phyloP scores from a whole-genome alignment of 116 monocot genomes.

The Iris pallida region DNA sequence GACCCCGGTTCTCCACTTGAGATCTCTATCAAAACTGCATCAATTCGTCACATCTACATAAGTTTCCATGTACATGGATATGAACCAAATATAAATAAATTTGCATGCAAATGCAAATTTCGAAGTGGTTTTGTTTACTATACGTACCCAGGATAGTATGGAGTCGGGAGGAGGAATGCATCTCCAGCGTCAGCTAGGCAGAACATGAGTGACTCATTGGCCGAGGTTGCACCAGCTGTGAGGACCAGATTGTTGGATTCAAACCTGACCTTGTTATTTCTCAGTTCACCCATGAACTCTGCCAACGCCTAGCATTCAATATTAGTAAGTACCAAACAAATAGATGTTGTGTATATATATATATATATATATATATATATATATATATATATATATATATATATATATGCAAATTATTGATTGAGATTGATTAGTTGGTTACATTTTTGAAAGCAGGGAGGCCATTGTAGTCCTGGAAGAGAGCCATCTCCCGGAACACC shows the following conservation, averaged over 20 bases:
- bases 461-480: slow-evolving; percentile 94
- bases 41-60: no score
- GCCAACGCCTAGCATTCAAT: slow-evolving; percentile 48
- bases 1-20: slow-evolving; percentile 83
- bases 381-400: neutral
- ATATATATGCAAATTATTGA: neutral
- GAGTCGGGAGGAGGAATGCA: slow-evolving; percentile 84
- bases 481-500: slow-evolving; percentile 72
- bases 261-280: slow-evolving; percentile 57
- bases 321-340: neutral
- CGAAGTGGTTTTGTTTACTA: no score
- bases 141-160: slow-evolving; percentile 89
- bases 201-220: slow-evolving; percentile 79
- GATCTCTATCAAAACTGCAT: slow-evolving; percentile 71
- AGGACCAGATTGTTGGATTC: slow-evolving; percentile 67
- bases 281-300: slow-evolving; percentile 62
- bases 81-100: no score
- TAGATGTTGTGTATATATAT: neutral
- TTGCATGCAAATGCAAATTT: no score
- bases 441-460: slow-evolving; percentile 77
- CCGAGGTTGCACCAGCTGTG: slow-evolving; percentile 88
- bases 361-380: neutral
- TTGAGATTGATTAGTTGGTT: neutral
- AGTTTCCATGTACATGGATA: no score
- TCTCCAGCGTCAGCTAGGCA: slow-evolving; percentile 80